Percentiles rank a stretch among this genome's conserved stretches.
Conservation (phyloP, 352 stramenopile species). For the Phytophthora tubulina region DNA sequence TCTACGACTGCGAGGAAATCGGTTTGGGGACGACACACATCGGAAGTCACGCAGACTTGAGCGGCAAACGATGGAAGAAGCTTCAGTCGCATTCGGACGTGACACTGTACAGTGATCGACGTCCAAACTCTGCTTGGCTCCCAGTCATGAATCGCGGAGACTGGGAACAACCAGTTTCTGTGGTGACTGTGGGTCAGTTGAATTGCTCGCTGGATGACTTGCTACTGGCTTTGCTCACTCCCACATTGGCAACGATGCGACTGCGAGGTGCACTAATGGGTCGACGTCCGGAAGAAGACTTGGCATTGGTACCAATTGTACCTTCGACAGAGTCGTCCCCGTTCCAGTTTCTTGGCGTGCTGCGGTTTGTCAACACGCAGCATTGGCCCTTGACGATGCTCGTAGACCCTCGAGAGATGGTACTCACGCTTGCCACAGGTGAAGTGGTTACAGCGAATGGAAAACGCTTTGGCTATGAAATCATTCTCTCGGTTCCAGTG, state of each 20-base stretch:
- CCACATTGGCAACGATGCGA: conserved; percentile 19
- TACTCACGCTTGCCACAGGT: conserved; percentile 25
- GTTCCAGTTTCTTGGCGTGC: conserved; percentile 34
- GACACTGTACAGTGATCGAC: conserved; percentile 38
- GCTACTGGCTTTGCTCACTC: conserved; percentile 30
- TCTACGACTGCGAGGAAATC: conserved; percentile 40
- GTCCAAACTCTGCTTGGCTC: conserved; percentile 24
- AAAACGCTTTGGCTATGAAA: conserved; percentile 37
- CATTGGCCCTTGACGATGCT: conserved; percentile 41
- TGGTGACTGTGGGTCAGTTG: conserved; percentile 29
- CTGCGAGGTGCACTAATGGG: conserved; percentile 33
- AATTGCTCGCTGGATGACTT: conserved; percentile 36
- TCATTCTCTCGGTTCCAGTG: conserved; percentile 33
- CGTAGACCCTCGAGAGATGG: conserved; percentile 31
- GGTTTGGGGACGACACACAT: conserved; percentile 23
- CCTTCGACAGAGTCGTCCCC: conserved; percentile 13
- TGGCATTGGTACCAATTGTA: conserved; percentile 27
- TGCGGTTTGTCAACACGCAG: conserved; percentile 33
- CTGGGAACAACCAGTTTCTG: conserved; percentile 34
- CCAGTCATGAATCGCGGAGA: conserved; percentile 32
- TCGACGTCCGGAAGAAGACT: conserved; percentile 19
- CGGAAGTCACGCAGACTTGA: conserved; percentile 24
- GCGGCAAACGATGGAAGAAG: conserved; percentile 32
- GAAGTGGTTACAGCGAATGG: conserved; percentile 34
- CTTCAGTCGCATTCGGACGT: conserved; percentile 35